A percentile compares a stretch with the other conserved stretches of the same genome.
These are phyloP conservation scores for Neoboletus brunneissimus DNA, from an alignment of 768 basidiomycete species.

Conservation along the genomic window DNA sequence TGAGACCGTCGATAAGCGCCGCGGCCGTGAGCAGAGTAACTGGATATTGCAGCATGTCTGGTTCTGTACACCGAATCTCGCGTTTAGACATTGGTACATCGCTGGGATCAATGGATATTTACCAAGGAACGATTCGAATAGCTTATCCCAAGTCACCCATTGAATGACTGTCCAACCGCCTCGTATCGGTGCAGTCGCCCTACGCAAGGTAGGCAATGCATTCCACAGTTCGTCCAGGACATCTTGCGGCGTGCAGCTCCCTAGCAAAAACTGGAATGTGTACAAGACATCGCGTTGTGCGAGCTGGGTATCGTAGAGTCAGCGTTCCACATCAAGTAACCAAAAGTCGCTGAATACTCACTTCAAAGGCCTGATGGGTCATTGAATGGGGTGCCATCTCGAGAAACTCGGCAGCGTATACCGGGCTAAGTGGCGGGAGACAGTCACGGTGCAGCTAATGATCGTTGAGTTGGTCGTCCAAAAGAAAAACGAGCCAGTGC, in stretches of 20 bases:
- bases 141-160: slow-evolving; percentile 46
- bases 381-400: slow-evolving; percentile 47
- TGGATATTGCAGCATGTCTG: slow-evolving; percentile 51
- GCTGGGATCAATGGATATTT: not conserved
- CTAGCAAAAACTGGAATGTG: slow-evolving; percentile 47
- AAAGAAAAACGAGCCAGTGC: not conserved
- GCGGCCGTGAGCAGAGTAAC: slow-evolving; percentile 53
- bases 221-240: slow-evolving; percentile 58
- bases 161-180: slow-evolving; percentile 48
- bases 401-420: slow-evolving; percentile 51
- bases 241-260: slow-evolving; percentile 48
- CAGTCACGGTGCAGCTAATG: slow-evolving; percentile 63
- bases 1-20: slow-evolving; percentile 47
- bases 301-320: slow-evolving; percentile 34
- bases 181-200: slow-evolving; percentile 32
- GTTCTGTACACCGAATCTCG: slow-evolving; percentile 35
- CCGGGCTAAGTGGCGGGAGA: slow-evolving; percentile 50
- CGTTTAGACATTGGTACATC: not conserved
- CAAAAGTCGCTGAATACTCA: slow-evolving; percentile 18
- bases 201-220: slow-evolving; percentile 50
- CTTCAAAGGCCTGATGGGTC: slow-evolving; percentile 53
- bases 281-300: slow-evolving; percentile 56
- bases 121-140: slow-evolving; percentile 47
- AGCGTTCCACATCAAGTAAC: not conserved
- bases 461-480: not conserved